phyloP scores from a whole-genome alignment of 78 protist species.

The Pigoraptor vietnamica region DNA sequence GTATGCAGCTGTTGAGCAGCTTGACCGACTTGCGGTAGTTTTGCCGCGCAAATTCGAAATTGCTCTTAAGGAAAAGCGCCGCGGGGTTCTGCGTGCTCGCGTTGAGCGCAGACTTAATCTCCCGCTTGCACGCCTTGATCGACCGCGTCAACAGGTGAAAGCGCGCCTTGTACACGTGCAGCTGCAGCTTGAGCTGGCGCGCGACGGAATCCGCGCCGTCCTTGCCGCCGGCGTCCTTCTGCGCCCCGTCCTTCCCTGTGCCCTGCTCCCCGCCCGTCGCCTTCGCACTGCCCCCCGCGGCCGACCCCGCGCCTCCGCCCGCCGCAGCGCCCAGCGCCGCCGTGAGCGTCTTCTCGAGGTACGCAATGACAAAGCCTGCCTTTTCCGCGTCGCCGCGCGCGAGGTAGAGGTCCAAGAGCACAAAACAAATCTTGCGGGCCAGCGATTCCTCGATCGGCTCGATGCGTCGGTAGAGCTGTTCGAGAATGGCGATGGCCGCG shows the following conservation, averaged over 20 bases:
- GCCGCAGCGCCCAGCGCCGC: background rate
- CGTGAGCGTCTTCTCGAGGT: background rate
- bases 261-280: background rate
- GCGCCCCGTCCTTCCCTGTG: background rate
- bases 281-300: background rate
- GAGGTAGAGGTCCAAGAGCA: conserved; percentile 15
- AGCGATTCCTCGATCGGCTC: background rate
- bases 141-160: conserved; percentile 16
- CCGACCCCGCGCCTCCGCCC: background rate
- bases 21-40: conserved; percentile 15
- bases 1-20: conserved; percentile 18
- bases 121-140: conserved; percentile 25
- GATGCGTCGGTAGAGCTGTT: background rate
- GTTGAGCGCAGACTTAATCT: conserved; percentile 15
- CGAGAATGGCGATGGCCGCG: conserved; percentile 1
- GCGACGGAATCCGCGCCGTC: background rate
- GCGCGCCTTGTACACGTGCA: conserved; percentile 15
- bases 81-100: background rate
- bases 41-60: conserved; percentile 6
- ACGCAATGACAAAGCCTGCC: background rate
- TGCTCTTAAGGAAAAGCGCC: conserved; percentile 8
- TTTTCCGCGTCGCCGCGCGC: background rate
- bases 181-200: background rate
- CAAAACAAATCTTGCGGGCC: conserved; percentile 18
- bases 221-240: background rate